Base-by-base conservation (phyloP, 2,329 filamentous ascomycete genomes). In the Colletotrichum lindemuthianum region DNA sequence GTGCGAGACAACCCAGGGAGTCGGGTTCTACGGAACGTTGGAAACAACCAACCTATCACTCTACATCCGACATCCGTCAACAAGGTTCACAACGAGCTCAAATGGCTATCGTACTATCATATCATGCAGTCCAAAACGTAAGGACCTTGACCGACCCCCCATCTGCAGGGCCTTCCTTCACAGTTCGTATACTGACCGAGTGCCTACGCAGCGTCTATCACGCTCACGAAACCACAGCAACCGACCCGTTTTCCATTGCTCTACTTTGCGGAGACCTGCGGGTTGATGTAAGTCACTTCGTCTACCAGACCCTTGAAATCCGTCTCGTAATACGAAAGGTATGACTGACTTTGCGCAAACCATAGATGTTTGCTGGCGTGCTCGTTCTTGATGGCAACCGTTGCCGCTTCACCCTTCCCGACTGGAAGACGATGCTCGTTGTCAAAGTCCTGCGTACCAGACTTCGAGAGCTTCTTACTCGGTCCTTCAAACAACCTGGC, bases 21-120 rank as follows among this genome's bases (percentile, higher is more conserved):
- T 33, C 96, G 93, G 79, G 93, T 92, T 11, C 91, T 94, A 84
- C 90, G 94, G 59, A 98, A 97, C 70, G 89, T 97, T 65, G 89
- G 92, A 56, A 98, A 97, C 79, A 97, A 96, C 74, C 95, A 98
- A 76, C 86, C 87, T 48, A 93, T 99, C 70, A 93, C 89, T 61
- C 81, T 99, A 16, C 93, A 97, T 70, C 92, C 93, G 1, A 92
- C 90, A 1, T 97, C 93, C 1, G 92, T 99, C 69, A 98, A 98
- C 76, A 93, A 93, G 73, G 86, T 83, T 8, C 82, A 82, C 65
- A 80, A 83, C 50, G 86, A 88, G 44, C 80, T 93, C 43, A 90
- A 89, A 72, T 98, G 92, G 88, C 81, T 99, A 48, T 96, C 92
- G 1, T 99, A 97, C 76, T 98, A 98, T 79, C 92, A 97, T 75